These are phyloP conservation scores for Phalaenopsis equestris DNA, from an alignment of 106 monocot species.

Conservation along the genomic window DNA sequence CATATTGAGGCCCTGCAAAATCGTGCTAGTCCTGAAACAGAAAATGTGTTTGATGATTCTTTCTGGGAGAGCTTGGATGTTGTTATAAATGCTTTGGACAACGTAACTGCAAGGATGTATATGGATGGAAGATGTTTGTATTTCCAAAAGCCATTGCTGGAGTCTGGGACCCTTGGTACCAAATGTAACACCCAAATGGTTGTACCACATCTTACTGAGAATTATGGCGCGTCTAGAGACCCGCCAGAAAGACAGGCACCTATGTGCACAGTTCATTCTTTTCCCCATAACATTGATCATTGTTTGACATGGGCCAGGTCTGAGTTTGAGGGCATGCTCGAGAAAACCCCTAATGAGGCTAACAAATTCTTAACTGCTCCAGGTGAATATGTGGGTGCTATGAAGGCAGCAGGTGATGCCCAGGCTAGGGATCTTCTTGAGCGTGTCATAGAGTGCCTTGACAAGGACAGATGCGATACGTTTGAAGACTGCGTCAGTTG, in stretches of 20 bases:
- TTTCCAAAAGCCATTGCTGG: conserved; percentile 89
- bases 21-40: conserved; percentile 74
- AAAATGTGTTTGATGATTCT: conserved; percentile 78
- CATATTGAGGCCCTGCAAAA: conserved; percentile 89
- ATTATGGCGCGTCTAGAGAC: conserved; percentile 43
- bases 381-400: conserved; percentile 52
- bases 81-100: conserved; percentile 91
- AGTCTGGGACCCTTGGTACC: conserved; percentile 86
- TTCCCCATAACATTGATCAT: conserved; percentile 95
- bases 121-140: conserved; percentile 73
- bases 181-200: conserved; percentile 96
- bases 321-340: conserved; percentile 86
- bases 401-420: conserved; percentile 80
- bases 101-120: conserved; percentile 89
- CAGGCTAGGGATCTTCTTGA: conserved; percentile 82
- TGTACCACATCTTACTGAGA: conserved; percentile 92
- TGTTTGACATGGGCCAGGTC: conserved; percentile 95
- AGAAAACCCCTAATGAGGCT: conserved; percentile 87
- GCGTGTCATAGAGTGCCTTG: conserved; percentile 73
- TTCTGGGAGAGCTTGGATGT: conserved; percentile 80
- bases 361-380: conserved; percentile 73
- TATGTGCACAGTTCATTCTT: conserved; percentile 94
- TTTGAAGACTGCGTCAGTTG: conserved; percentile 81
- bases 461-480: conserved; percentile 62
- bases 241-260: conserved; percentile 90